These are phyloP conservation scores for Graphilbum sp. DNA, from an alignment of 2,329 filamentous ascomycete genomes.

Conservation along the genomic window DNA sequence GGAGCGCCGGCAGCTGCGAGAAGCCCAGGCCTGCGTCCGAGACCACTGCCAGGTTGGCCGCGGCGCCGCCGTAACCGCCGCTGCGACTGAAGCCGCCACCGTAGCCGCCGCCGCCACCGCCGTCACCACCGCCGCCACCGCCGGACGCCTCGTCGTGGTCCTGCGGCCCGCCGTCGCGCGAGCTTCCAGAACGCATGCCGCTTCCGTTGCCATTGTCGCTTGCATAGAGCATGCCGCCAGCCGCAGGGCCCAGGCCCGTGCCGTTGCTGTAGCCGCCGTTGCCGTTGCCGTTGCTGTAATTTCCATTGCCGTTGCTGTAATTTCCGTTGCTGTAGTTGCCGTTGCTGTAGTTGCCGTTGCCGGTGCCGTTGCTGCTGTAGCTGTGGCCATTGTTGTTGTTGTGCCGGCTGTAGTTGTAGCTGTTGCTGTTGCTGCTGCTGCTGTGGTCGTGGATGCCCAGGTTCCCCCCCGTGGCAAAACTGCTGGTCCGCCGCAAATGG, in stretches of 20 bases:
- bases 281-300: background rate
- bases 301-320: background rate
- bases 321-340: background rate
- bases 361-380: too few species aligned
- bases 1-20: slow-evolving; percentile 6
- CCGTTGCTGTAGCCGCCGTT: background rate
- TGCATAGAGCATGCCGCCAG: too few species aligned
- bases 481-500: background rate
- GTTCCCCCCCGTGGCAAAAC: background rate
- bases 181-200: background rate
- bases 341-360: too few species aligned
- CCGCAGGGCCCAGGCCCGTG: too few species aligned
- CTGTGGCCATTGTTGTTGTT: background rate
- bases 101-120: background rate
- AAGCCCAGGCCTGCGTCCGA: background rate
- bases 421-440: background rate
- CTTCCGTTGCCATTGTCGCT: too few species aligned
- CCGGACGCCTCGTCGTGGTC: background rate
- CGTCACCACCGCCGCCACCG: background rate
- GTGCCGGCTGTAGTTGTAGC: background rate
- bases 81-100: background rate
- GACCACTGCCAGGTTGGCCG: background rate
- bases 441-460: background rate
- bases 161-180: background rate
- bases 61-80: background rate